phyloP scores from a whole-genome alignment of 1,284 basidiomycete species.

The Gomphus bonarii region DNA sequence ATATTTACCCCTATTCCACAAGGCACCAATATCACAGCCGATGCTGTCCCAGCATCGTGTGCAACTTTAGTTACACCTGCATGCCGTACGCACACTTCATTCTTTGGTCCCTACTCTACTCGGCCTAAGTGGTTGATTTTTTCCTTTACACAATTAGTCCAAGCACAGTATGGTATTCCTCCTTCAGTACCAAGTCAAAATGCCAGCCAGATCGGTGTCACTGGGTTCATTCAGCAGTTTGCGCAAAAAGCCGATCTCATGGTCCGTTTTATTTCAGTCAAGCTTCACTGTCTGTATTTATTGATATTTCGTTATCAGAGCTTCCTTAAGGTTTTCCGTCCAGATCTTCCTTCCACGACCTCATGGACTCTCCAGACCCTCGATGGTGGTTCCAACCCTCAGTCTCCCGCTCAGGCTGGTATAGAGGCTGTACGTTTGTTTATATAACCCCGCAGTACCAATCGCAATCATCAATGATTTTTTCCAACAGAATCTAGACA shows the following conservation, averaged over 20 bases:
- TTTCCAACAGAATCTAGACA: constrained; percentile 23
- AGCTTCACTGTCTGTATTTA: not conserved
- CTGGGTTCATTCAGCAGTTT: constrained; percentile 14
- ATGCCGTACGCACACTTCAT: not conserved
- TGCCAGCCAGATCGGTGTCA: constrained; percentile 12
- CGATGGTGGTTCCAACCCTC: constrained; percentile 21
- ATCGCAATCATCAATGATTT: not conserved
- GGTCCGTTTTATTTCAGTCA: not conserved
- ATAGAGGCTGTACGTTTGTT: constrained; percentile 17
- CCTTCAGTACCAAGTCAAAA: constrained; percentile 5
- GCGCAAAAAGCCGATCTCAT: constrained; percentile 11
- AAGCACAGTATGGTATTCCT: constrained; percentile 13
- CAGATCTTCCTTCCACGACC: constrained; percentile 17
- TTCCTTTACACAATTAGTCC: constrained; percentile 1
- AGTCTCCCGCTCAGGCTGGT: constrained; percentile 16
- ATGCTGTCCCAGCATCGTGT: constrained; percentile 5
- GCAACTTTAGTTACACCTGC: constrained; percentile 1
- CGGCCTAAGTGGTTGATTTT: not conserved
- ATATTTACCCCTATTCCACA: not conserved
- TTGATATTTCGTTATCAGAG: constrained; percentile 5
- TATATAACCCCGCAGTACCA: not conserved
- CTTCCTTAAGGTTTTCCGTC: constrained; percentile 16
- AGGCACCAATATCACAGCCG: not conserved
- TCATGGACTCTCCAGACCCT: constrained; percentile 18
- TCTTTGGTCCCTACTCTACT: not conserved